Base-by-base conservation (phyloP, 1,284 basidiomycete genomes). In the Cryptococcus sp. region DNA sequence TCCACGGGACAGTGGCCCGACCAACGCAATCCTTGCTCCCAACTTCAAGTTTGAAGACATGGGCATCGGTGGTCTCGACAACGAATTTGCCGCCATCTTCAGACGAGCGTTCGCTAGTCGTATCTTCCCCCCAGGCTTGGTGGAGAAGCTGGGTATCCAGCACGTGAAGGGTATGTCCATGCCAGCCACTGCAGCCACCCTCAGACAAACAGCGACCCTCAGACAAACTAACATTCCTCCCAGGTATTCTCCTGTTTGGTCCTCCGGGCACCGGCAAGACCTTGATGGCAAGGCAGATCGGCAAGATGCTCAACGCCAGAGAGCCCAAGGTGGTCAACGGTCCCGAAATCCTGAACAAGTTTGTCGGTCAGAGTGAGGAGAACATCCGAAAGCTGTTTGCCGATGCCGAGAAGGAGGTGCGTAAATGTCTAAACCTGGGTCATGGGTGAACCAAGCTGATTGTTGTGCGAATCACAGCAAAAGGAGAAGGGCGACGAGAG, bases 41-140 rank as follows among this genome's bases (percentile, higher is more conserved):
- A 98, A 98, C 79, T 99, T 99, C 85, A 98, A 96, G 78, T 99
- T 99, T 66, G 91, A 97, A 73, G 96, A 99, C 76, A 98, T 99
- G 95, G 96, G 96, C 24, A 98, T 99, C 69, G 96, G 96, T 73
- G 96, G 96, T 73, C 82, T 99, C 42, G 96, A 99, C 76, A 82
- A 84, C 8, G 96, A 99, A 73, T 99, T 99, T 72, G 86, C 86
- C 56, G 87, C 91, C 55, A 99, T 99, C 73, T 99, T 99, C 81
- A 90, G 96, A 75, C 89, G 96, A 72, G 96, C 96, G 0, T 99
- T 99, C 74, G 95, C 96, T 0, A 93, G 89, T 57, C 91, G 96
- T 56, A 94, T 99, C 46, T 98, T 98, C 79, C 96, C 96, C 23
- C 94, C 93, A 0, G 91, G 86, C 1, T 83, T 98, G 1, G 94